phyloP scores from a whole-genome alignment of 495 filamentous ascomycete species.

The Clohesyomyces aquaticus region DNA sequence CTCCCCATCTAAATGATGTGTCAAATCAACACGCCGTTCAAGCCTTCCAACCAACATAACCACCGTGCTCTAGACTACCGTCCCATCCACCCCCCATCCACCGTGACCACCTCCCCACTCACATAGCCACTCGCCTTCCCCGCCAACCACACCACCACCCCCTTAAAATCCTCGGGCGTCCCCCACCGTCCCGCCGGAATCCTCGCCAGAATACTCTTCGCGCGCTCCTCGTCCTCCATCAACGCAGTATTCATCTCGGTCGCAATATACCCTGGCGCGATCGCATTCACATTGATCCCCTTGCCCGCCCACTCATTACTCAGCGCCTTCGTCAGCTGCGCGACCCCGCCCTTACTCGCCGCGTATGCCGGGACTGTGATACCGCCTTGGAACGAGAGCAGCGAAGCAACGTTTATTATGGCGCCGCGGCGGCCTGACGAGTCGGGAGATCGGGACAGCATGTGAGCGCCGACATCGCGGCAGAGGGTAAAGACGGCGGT shows the following conservation, averaged over 20 bases:
- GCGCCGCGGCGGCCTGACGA: conserved; percentile 65
- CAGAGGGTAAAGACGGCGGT: conserved; percentile 80
- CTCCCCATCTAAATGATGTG: too few relatives aligned
- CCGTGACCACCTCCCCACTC: conserved; percentile 75
- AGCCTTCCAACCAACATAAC: too few relatives aligned
- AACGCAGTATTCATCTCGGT: conserved; percentile 92
- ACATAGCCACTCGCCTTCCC: conserved; percentile 78
- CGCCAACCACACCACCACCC: conserved; percentile 76
- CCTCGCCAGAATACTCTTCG: conserved; percentile 73
- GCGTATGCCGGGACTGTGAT: conserved; percentile 90
- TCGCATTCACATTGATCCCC: conserved; percentile 61
- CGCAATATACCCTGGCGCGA: conserved; percentile 72
- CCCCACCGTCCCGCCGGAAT: conserved; percentile 92
- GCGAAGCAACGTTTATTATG: conserved; percentile 84
- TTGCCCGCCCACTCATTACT: conserved; percentile 83
- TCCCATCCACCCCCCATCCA: conserved; percentile 96
- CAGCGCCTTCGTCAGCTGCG: conserved; percentile 84
- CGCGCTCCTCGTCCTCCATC: conserved; percentile 69
- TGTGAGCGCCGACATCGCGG: conserved; percentile 83
- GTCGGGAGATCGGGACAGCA: conserved; percentile 63
- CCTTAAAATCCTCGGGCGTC: conserved; percentile 85
- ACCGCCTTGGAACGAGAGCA: conserved; percentile 89
- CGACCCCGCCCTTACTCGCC: conserved; percentile 83
- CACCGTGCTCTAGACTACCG: too few relatives aligned
- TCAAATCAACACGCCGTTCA: too few relatives aligned